phyloP scores from a whole-genome alignment of 1,284 basidiomycete species.

The Pseudozyma flocculosa region DNA sequence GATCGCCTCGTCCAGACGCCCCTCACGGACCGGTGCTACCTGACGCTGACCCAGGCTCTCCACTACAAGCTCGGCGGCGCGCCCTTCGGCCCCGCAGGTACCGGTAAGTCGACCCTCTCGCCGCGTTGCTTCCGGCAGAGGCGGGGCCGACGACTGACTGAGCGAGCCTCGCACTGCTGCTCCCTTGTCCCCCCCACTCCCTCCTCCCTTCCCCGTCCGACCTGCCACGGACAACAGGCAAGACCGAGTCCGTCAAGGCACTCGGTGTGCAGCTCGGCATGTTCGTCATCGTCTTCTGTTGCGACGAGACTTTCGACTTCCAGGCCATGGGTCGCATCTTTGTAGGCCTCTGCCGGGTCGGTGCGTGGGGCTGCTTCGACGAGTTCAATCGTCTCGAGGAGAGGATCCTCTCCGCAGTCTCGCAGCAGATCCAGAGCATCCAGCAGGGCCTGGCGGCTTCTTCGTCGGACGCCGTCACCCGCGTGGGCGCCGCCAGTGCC shows the following conservation, averaged over 20 bases:
- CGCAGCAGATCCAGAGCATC: slow-evolving; percentile 97
- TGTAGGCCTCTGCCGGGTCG: slow-evolving; percentile 96
- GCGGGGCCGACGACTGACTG: no score
- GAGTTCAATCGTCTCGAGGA: slow-evolving; percentile 87
- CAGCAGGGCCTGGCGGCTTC: slow-evolving; percentile 84
- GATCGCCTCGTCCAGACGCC: slow-evolving; percentile 98
- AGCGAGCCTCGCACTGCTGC: no score
- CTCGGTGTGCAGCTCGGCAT: slow-evolving; percentile 95
- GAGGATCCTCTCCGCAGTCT: slow-evolving; percentile 94
- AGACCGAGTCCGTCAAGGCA: slow-evolving; percentile 99
- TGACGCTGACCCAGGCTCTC: slow-evolving; percentile 93
- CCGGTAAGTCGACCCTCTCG: slow-evolving; percentile 64
- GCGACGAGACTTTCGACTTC: slow-evolving; percentile 99
- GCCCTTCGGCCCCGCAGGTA: slow-evolving; percentile 97
- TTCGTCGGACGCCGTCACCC: slow-evolving; percentile 4
- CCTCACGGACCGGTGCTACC: slow-evolving; percentile 93
- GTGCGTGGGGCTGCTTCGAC: slow-evolving; percentile 70
- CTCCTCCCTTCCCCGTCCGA: no score
- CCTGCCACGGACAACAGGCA: no score
- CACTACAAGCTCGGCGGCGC: slow-evolving; percentile 92
- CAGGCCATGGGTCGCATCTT: slow-evolving; percentile 99
- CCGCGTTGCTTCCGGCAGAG: no score
- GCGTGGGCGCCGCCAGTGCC: slow-evolving; percentile 1
- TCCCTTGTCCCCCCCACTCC: no score
- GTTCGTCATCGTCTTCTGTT: slow-evolving; percentile 98